Evolutionary conservation across 306 rosid genomes (phyloP).

Genomic region (Dicorynia guianensis): DNA sequence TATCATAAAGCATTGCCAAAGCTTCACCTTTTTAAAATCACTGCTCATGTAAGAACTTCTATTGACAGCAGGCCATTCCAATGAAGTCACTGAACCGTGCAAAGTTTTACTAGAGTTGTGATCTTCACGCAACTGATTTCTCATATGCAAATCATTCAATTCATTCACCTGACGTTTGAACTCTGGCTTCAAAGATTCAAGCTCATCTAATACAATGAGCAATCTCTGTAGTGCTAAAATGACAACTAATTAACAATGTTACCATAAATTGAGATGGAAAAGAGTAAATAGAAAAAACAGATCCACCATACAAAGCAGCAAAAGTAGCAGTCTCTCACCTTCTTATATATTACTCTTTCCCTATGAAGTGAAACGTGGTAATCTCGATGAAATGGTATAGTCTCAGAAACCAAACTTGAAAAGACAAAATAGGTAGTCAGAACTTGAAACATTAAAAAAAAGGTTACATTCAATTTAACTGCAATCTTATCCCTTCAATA

Average conservation of each 20-base stretch:
- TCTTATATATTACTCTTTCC: conserved; percentile 62
- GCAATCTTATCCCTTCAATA: conserved; percentile 3
- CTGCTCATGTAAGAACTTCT: conserved; percentile 45
- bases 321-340: conserved; percentile 55
- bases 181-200: conserved; percentile 82
- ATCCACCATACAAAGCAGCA: conserved; percentile 28
- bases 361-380: conserved; percentile 62
- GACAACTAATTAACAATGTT: conserved; percentile 34
- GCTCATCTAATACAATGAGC: conserved; percentile 67
- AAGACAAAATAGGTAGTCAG: conserved; percentile 5
- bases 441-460: not conserved
- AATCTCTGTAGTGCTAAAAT: conserved; percentile 59
- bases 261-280: not conserved
- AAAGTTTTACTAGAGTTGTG: conserved; percentile 49
- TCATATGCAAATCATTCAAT: conserved; percentile 56
- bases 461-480: conserved; percentile 18
- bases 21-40: conserved; percentile 65
- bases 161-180: conserved; percentile 54
- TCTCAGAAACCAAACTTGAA: conserved; percentile 91
- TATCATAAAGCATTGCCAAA: not conserved
- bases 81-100: conserved; percentile 48
- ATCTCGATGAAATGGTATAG: conserved; percentile 90
- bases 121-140: conserved; percentile 49
- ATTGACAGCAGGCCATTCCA: conserved; percentile 63
- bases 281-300: not conserved